Percentiles rank a stretch among this genome's conserved stretches.
These are phyloP conservation scores for Harrya chromipes DNA, from an alignment of 768 basidiomycete species.

Conservation along the genomic window DNA sequence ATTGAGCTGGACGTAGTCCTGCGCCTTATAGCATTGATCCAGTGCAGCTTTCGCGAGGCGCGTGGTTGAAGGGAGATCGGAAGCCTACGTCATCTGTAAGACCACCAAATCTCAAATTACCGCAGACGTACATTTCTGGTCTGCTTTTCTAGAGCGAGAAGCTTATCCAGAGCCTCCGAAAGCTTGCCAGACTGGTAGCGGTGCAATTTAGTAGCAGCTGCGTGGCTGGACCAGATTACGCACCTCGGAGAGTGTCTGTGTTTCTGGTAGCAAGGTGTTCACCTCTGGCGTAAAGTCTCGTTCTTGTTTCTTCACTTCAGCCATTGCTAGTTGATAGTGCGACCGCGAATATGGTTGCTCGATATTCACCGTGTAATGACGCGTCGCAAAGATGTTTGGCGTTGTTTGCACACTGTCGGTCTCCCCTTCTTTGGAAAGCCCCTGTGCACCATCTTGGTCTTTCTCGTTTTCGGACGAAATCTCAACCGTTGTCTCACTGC, in stretches of 20 bases:
- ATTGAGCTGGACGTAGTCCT: constrained; percentile 70
- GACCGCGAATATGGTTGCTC: constrained; percentile 40
- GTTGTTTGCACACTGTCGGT: constrained; percentile 29
- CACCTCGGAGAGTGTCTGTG: constrained; percentile 69
- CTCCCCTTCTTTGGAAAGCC: constrained; percentile 18
- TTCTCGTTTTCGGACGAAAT: no score
- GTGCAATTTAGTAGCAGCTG: constrained; percentile 4
- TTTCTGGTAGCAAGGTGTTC: constrained; percentile 67
- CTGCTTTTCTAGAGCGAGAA: constrained; percentile 89
- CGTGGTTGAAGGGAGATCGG: constrained; percentile 90
- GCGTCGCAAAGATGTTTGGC: constrained; percentile 59
- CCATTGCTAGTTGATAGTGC: constrained; percentile 53
- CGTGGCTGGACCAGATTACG: constrained; percentile 14
- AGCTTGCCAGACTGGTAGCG: constrained; percentile 67
- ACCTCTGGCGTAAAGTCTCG: constrained; percentile 87
- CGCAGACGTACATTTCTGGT: constrained; percentile 78
- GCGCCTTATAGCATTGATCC: constrained; percentile 68
- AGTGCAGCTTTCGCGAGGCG: constrained; percentile 74
- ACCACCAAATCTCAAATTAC: neutral
- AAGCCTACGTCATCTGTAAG: constrained; percentile 55
- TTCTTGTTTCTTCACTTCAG: constrained; percentile 81
- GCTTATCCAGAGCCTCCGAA: constrained; percentile 85
- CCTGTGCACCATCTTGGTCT: constrained; percentile 13
- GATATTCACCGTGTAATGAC: constrained; percentile 40
- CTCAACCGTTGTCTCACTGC: constrained; percentile 11